These are phyloP conservation scores for Solanum paucissectum DNA, from an alignment of 257 asterid genomes.

Conservation along the genomic window DNA sequence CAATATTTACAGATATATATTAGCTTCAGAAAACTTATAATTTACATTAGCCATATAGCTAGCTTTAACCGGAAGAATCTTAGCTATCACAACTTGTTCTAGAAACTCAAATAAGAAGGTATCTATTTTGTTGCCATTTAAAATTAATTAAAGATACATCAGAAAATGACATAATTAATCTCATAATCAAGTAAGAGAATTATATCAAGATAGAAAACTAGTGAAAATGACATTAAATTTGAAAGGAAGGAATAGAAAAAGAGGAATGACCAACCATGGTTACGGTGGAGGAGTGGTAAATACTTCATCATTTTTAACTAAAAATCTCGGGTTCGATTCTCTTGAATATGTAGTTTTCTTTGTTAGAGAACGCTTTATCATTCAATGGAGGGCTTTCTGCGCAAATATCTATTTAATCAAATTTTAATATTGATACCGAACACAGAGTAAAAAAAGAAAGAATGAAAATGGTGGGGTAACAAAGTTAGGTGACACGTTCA, in stretches of 20 bases:
- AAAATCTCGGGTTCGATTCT: too few species aligned
- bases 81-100: not conserved
- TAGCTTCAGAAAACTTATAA: not conserved
- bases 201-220: not conserved
- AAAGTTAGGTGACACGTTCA: not conserved
- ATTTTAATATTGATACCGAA: too few species aligned
- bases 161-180: not conserved
- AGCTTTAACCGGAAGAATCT: not conserved
- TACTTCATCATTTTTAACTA: too few species aligned
- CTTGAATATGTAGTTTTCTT: rapidly evolving
- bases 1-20: not conserved
- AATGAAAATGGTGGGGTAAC: not conserved
- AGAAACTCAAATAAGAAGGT: not conserved
- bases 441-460: too few species aligned
- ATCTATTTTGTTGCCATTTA: not conserved
- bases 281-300: not conserved
- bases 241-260: not conserved
- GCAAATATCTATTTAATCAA: too few species aligned
- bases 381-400: too few species aligned
- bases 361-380: too few species aligned
- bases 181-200: not conserved
- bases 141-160: not conserved
- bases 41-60: not conserved
- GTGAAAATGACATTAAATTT: not conserved
- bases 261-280: not conserved